These are phyloP conservation scores for Meripilus lineatus DNA, from an alignment of 1,284 basidiomycete genomes.

Conservation along the genomic window DNA sequence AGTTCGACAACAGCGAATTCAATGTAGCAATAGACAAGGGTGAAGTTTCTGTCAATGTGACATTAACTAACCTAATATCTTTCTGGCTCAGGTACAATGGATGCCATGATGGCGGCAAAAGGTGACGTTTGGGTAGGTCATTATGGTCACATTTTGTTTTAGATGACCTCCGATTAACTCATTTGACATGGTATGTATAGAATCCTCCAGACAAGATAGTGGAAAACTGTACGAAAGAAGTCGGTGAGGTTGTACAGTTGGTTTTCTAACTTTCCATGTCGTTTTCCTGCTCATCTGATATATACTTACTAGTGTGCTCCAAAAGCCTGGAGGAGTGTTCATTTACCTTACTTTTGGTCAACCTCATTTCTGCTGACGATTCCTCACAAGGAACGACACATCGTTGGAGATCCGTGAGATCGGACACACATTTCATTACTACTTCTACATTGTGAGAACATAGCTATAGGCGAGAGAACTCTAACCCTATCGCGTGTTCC, in stretches of 20 bases:
- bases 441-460: conserved; percentile 54
- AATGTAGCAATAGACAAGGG: conserved; percentile 92
- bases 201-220: conserved; percentile 78
- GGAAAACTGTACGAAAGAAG: conserved; percentile 74
- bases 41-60: conserved; percentile 13
- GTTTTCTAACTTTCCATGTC: conserved; percentile 13
- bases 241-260: conserved; percentile 76
- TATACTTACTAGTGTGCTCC: conserved; percentile 53
- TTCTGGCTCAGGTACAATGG: conserved; percentile 71
- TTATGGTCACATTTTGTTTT: not conserved
- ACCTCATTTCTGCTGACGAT: conserved; percentile 83
- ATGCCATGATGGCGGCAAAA: conserved; percentile 88
- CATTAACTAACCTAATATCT: not conserved
- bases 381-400: conserved; percentile 50
- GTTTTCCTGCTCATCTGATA: conserved; percentile 3
- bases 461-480: not conserved
- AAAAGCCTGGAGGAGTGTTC: conserved; percentile 56
- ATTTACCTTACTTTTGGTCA: conserved; percentile 89
- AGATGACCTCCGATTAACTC: too few species aligned
- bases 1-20: conserved; percentile 65
- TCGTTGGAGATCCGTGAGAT: conserved; percentile 59
- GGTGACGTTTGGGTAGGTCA: conserved; percentile 83
- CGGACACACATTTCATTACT: conserved; percentile 84
- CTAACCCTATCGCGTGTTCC: conserved; percentile 26
- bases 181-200: too few species aligned